These are phyloP conservation scores for Phytophthora idaei DNA, from an alignment of 352 stramenopile species.

Conservation along the genomic window DNA sequence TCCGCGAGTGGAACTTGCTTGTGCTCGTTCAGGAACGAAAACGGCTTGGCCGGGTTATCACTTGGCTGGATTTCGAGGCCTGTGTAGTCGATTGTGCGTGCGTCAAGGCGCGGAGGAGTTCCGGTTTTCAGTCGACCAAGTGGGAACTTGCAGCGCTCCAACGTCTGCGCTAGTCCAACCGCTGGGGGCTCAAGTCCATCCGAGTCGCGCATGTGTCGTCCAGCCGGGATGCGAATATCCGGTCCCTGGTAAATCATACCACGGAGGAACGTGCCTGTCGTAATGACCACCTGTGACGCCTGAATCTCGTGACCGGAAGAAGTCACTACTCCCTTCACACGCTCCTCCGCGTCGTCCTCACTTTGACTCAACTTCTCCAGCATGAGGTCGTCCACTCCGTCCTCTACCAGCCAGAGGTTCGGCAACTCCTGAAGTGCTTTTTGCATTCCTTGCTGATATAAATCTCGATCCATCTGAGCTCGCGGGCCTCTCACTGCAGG, in stretches of 20 bases:
- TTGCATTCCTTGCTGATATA: constrained; percentile 97
- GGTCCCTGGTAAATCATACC: constrained; percentile 96
- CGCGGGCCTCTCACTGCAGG: constrained; percentile 89
- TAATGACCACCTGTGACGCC: constrained; percentile 92
- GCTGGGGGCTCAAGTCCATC: constrained; percentile 93
- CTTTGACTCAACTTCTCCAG: constrained; percentile 43
- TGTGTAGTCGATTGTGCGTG: constrained; percentile 95
- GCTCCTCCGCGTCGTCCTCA: constrained; percentile 41
- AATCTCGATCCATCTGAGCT: constrained; percentile 97
- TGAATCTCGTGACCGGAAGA: constrained; percentile 58
- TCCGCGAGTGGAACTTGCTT: constrained; percentile 63
- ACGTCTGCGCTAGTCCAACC: constrained; percentile 93
- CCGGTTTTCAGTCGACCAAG: constrained; percentile 97
- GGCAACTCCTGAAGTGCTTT: constrained; percentile 60
- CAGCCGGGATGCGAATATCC: constrained; percentile 91
- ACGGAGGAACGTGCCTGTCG: constrained; percentile 97
- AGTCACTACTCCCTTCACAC: constrained; percentile 70
- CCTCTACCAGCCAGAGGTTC: constrained; percentile 95
- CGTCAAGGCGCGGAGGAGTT: constrained; percentile 96
- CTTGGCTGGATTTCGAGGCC: constrained; percentile 91
- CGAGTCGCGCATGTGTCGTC: constrained; percentile 89
- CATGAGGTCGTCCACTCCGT: constrained; percentile 95
- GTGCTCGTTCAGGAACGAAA: constrained; percentile 94
- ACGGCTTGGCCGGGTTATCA: constrained; percentile 90
- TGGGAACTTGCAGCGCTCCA: constrained; percentile 93